Conservation (phyloP, 176 grass and related monocot species). For the Lolium multiflorum region DNA sequence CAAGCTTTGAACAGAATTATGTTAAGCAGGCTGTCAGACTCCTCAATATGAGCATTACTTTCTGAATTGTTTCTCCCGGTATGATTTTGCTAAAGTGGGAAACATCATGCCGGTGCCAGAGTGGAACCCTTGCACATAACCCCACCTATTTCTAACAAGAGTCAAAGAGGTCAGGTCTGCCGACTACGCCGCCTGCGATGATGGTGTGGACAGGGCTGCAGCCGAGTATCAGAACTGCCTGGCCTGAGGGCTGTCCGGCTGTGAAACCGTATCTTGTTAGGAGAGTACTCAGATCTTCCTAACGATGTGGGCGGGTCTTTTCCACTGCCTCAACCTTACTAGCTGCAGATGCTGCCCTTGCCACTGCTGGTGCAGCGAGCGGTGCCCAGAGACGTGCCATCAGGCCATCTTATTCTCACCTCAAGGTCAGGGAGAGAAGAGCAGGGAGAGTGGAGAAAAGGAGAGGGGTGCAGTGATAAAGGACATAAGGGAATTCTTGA, state of each 20-base stretch:
- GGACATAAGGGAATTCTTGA: neutral
- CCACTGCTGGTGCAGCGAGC: neutral
- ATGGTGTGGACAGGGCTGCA: neutral
- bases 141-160: neutral
- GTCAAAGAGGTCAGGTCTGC: neutral
- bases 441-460: neutral
- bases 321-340: neutral
- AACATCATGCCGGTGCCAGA: neutral
- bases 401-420: neutral
- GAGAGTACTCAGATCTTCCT: neutral
- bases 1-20: neutral
- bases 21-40: neutral
- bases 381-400: neutral
- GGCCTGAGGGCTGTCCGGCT: neutral
- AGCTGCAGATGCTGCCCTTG: neutral
- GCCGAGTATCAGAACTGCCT: neutral
- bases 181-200: neutral
- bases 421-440: neutral
- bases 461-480: neutral
- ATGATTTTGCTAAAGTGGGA: neutral
- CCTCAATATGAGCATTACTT: conserved; percentile 2
- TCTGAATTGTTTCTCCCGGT: neutral
- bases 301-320: neutral
- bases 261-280: neutral
- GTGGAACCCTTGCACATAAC: neutral